Conservation (phyloP, 2,329 filamentous ascomycete species). For the Trichoderma citrinoviride region DNA sequence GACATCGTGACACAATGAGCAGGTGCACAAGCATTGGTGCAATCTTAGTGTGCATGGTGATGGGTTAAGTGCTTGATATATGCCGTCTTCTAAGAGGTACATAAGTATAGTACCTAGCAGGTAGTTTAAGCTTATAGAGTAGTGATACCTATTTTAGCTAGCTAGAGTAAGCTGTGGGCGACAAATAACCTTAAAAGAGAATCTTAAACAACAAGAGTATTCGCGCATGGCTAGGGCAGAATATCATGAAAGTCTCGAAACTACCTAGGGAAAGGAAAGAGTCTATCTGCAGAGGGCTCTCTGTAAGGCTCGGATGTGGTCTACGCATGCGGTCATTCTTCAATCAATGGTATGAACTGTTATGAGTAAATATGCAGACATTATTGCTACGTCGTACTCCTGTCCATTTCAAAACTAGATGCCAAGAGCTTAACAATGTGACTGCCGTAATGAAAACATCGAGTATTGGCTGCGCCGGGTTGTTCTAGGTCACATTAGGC, state of each 20-base stretch:
- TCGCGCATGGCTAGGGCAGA: too few species aligned
- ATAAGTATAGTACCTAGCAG: neutral
- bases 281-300: too few species aligned
- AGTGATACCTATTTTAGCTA: neutral
- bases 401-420: conserved; percentile 3
- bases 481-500: conserved; percentile 7
- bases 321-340: too few species aligned
- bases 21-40: conserved; percentile 6
- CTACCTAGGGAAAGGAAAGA: too few species aligned
- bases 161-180: neutral
- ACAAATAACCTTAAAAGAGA: conserved; percentile 14
- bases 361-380: neutral
- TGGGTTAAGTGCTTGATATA: neutral
- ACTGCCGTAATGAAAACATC: neutral
- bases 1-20: conserved; percentile 6
- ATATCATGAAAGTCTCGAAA: neutral
- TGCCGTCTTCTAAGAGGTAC: neutral
- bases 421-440: conserved; percentile 1
- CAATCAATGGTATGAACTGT: neutral
- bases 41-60: neutral
- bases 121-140: neutral
- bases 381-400: neutral
- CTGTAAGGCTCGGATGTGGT: neutral
- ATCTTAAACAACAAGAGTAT: neutral
- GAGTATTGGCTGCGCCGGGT: neutral